Evolutionary conservation across 2,329 filamentous ascomycete genomes (phyloP), one percentile per base, ranked within the genome.

Genomic region (Aureobasidium zeae): DNA sequence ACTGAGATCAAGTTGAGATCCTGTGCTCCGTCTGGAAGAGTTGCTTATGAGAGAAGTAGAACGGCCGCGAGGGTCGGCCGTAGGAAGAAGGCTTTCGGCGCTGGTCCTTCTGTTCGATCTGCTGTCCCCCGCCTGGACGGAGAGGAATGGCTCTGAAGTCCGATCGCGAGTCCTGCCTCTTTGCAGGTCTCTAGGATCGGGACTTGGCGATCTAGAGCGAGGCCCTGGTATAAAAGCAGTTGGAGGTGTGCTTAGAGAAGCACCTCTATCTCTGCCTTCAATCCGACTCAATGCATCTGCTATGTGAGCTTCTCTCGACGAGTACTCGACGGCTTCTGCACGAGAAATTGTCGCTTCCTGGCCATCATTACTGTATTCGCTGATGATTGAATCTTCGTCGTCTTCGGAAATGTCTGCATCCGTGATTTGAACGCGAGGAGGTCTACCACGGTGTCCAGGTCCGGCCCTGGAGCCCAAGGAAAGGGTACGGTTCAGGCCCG

Each of bases 381-480:
- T 44, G n/a, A 22, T 31, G 20, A 32, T 31, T 4, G 30, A 10
- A 15, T 35, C 41, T n/a, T 44, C 41, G 12, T 43, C 38, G 10
- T 29, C 31, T 7, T 44, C 41, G 7, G 30, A 21, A 9, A 34
- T 44, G 6, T 34, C 22, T 9, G 30, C 41, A 22, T 28, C 28
- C 7, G 30, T 34, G 13, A 43, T 19, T 15, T 25, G 29, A 6
- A 43, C 29, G 5, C 39, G 39, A 25, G 39, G 31, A 20, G 39
- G 13, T 17, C 39, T 25, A 5, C 17, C 36, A 16, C 30, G 36
- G 13, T 43, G 39, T 19, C 39, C 39, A 19, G 39, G 39, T 20
- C 39, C 39, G 9, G 29, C 31, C 13, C 39, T 43, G 6, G 39
- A 43, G 6, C 39, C 39, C 5, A 43, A 12, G 13, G 39, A 43